Conservation (phyloP, 139 green algal genomes). For the Chlorella sp. region DNA sequence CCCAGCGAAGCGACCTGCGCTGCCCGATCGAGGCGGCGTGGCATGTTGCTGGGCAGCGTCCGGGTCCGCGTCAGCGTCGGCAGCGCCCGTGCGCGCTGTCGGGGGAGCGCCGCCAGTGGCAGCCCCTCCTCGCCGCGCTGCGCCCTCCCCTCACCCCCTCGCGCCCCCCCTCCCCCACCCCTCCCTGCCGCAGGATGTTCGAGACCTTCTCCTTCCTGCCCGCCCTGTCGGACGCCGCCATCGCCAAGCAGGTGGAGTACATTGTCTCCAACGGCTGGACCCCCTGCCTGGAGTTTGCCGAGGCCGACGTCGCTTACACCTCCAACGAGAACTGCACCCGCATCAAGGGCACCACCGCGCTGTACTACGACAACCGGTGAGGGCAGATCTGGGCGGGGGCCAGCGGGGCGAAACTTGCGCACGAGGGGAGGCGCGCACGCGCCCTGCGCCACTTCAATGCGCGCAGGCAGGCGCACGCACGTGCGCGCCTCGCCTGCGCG, state of each 20-base stretch:
- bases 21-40: neutral
- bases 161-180: neutral
- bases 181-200: conserved; percentile 84
- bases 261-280: conserved; percentile 85
- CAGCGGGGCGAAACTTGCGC: too few relatives aligned
- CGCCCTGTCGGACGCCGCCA: conserved; percentile 86
- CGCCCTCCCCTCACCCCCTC: neutral
- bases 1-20: too few relatives aligned
- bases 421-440: too few relatives aligned
- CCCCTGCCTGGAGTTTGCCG: conserved; percentile 96
- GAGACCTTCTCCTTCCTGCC: conserved; percentile 99
- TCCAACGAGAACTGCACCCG: conserved; percentile 61
- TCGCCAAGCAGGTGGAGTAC: conserved; percentile 96
- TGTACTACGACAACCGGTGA: conserved; percentile 91
- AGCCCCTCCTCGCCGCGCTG: too few relatives aligned
- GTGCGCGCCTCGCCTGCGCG: too few relatives aligned
- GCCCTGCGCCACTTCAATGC: too few relatives aligned
- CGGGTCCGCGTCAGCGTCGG: too few relatives aligned
- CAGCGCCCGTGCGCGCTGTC: neutral
- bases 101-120: too few relatives aligned
- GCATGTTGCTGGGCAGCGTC: neutral
- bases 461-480: too few relatives aligned
- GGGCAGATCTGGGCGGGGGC: too few relatives aligned
- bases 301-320: conserved; percentile 73
- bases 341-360: conserved; percentile 59